Percentiles rank a stretch among this genome's conserved stretches.
Evolutionary conservation across 768 basidiomycete genomes (phyloP).

Genomic region (Antrodiella citrinella): DNA sequence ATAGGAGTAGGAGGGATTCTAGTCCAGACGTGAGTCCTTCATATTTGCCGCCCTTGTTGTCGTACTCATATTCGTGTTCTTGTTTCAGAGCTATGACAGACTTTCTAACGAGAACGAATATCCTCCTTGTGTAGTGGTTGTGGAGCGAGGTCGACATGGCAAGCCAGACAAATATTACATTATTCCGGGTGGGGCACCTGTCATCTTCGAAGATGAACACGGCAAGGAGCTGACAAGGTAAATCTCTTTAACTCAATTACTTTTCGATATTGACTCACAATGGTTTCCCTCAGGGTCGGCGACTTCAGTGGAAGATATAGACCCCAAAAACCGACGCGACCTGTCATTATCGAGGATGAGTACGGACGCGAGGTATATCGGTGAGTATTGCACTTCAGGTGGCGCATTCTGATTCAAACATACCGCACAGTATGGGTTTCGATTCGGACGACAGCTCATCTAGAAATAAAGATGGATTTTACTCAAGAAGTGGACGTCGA

Average conservation of each 20-base stretch:
- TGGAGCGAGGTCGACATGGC: conserved; percentile 21
- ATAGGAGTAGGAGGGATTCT: background rate
- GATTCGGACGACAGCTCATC: background rate
- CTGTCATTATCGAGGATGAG: conserved; percentile 43
- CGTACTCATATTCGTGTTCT: background rate
- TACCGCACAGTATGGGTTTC: background rate
- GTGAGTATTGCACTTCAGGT: conserved; percentile 22
- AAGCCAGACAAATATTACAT: conserved; percentile 41
- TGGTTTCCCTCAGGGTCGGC: conserved; percentile 44
- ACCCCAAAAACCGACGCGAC: conserved; percentile 14
- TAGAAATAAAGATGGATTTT: background rate
- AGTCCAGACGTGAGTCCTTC: background rate
- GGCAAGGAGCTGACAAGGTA: conserved; percentile 61
- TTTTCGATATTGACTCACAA: background rate
- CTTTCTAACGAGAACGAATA: conserved; percentile 12
- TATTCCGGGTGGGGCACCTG: conserved; percentile 54
- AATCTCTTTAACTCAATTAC: conserved; percentile 1
- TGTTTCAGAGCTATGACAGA: background rate
- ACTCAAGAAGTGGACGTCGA: background rate
- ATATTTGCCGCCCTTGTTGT: background rate
- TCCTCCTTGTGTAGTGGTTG: conserved; percentile 22
- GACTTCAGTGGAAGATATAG: conserved; percentile 33
- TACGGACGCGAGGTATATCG: conserved; percentile 50
- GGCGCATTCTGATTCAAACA: background rate
- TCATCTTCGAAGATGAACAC: conserved; percentile 59